These are phyloP conservation scores for Theileria luwenshuni DNA, from an alignment of 169 alveolate species.

Conservation along the genomic window DNA sequence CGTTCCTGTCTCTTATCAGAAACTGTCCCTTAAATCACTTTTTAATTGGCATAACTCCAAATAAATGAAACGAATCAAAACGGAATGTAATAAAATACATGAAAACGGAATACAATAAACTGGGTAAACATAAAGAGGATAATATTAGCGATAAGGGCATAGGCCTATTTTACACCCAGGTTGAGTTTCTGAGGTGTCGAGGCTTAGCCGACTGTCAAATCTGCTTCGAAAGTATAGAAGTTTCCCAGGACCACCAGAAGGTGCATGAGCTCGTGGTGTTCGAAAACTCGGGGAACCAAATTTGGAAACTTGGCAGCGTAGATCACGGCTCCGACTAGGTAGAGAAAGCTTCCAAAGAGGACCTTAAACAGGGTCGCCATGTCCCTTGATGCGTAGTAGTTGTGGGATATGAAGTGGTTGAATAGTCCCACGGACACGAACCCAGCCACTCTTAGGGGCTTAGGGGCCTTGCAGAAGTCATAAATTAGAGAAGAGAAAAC, in stretches of 20 bases:
- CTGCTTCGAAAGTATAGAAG: conserved; percentile 58
- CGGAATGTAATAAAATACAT: too few species aligned
- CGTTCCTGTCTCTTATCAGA: too few species aligned
- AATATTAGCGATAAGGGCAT: too few species aligned
- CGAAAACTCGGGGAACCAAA: conserved; percentile 59
- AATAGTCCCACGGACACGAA: conserved; percentile 56
- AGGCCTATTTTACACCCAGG: too few species aligned
- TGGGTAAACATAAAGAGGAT: too few species aligned
- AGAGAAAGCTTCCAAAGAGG: conserved; percentile 38
- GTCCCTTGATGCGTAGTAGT: conserved; percentile 37
- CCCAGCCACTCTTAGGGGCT: conserved; percentile 49
- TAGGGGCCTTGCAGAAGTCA: conserved; percentile 47
- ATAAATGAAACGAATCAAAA: too few species aligned
- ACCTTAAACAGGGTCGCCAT: neutral
- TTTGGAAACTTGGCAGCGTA: conserved; percentile 73
- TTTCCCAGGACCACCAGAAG: conserved; percentile 66
- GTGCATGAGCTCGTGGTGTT: conserved; percentile 76
- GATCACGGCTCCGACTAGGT: conserved; percentile 66
- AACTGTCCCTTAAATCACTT: too few species aligned
- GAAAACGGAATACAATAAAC: too few species aligned
- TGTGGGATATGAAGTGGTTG: conserved; percentile 36
- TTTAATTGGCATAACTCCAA: too few species aligned
- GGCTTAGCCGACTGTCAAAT: too few species aligned
- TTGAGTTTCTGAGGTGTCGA: too few species aligned
- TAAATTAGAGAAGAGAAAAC: conserved; percentile 33